Conservation (phyloP, 768 basidiomycete species). For the Scleroderma bovista region DNA sequence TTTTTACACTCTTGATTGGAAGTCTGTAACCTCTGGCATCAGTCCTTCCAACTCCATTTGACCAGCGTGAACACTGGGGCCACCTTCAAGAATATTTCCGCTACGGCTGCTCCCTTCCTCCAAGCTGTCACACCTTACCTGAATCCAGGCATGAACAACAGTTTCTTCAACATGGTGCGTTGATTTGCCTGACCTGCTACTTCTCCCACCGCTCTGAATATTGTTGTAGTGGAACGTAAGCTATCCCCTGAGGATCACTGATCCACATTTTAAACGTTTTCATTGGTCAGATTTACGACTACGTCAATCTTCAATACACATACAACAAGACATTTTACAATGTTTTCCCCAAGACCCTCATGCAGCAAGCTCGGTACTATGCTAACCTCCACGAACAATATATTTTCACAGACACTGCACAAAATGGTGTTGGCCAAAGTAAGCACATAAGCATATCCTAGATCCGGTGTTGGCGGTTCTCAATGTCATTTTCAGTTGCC, state of each 20-base stretch:
- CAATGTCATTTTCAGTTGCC: constrained; percentile 47
- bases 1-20: neutral
- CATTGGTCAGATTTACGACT: constrained; percentile 60
- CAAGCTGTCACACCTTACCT: constrained; percentile 58
- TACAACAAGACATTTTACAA: constrained; percentile 79
- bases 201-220: constrained; percentile 1
- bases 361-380: constrained; percentile 66
- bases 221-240: constrained; percentile 66
- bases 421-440: constrained; percentile 72
- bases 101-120: constrained; percentile 62
- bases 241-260: neutral
- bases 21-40: neutral
- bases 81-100: constrained; percentile 51
- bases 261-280: neutral
- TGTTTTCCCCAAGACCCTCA: constrained; percentile 61
- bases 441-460: constrained; percentile 23
- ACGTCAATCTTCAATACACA: constrained; percentile 64
- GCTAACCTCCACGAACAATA: constrained; percentile 75
- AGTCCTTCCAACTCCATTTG: constrained; percentile 26
- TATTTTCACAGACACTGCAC: constrained; percentile 59
- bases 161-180: constrained; percentile 64
- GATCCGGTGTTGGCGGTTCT: neutral
- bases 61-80: constrained; percentile 15
- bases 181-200: neutral
- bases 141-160: constrained; percentile 55